These are phyloP conservation scores for Hypericum androsaemum DNA, from an alignment of 345 rosid genomes.

Conservation along the genomic window DNA sequence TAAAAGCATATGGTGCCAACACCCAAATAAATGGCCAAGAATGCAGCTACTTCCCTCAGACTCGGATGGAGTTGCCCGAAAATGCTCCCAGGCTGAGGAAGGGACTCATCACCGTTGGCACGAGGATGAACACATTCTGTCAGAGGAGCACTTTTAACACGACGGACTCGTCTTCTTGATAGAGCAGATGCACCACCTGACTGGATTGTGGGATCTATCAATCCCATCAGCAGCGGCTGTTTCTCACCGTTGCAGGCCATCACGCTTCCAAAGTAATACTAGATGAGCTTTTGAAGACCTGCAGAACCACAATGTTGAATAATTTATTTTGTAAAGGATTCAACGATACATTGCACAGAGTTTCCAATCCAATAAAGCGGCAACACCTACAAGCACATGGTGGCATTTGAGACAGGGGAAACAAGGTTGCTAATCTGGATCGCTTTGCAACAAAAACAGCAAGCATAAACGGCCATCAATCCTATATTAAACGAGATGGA, in stretches of 20 bases:
- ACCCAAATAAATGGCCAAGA: slow-evolving; percentile 40
- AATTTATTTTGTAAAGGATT: no score
- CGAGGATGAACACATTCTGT: slow-evolving; percentile 29
- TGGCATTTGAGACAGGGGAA: no score
- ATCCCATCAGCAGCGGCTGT: slow-evolving; percentile 40
- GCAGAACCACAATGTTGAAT: slow-evolving; percentile 5
- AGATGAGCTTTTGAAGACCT: slow-evolving; percentile 12
- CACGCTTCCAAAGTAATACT: slow-evolving; percentile 7
- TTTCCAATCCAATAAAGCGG: no score
- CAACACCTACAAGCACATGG: no score
- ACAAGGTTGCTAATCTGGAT: no score
- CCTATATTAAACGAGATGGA: no score
- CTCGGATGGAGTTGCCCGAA: slow-evolving; percentile 38
- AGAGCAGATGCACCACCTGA: slow-evolving; percentile 15
- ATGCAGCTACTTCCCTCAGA: slow-evolving; percentile 28
- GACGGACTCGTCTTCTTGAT: slow-evolving; percentile 40
- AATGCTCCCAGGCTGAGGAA: slow-evolving; percentile 26
- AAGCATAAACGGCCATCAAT: no score
- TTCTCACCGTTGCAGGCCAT: slow-evolving; percentile 46
- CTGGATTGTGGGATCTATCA: slow-evolving; percentile 17
- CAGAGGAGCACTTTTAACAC: slow-evolving; percentile 62
- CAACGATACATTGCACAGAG: no score
- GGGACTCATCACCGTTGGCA: slow-evolving; percentile 8
- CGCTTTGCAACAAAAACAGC: no score
- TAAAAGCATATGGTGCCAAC: slow-evolving; percentile 56